Evolutionary conservation across 2,329 filamentous ascomycete species (phyloP), one percentile per base, ranked within the genome.

Genomic region (Penicillium sp.): DNA sequence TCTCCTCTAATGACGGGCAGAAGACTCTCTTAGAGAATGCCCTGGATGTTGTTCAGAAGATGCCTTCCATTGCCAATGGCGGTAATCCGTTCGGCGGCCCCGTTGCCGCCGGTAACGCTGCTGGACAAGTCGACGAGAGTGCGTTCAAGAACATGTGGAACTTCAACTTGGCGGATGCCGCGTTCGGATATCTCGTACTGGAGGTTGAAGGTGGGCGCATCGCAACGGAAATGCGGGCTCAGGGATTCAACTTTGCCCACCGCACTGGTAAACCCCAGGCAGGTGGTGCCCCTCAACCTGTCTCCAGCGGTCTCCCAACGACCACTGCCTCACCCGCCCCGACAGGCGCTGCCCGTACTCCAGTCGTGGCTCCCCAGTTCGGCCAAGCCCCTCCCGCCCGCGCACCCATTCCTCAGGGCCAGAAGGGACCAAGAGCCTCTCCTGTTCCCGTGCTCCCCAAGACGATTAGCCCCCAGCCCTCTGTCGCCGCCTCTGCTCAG

Each of bases 61-160:
- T 98, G 93, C 93, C 93, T 10, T 85, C 83, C 12, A 90, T 89
- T 32, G 93, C 93, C 33, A 94, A 91, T 53, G 93, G 93, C 48
- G 93, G 93, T 21, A 97, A 97, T 68, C 93, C 93, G 6, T 98
- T 98, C 64, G 93, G 93, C 39, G 91, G 91, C 13, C 87, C 88
- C 28, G 81, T 84, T 46, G 81, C 83, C 43, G 86, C 85, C 34
- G 83, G 77, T 35, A 75, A 73, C 59, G 75, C 82, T 44, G 84
- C 88, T 44, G 93, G 93, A 29, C 87, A 95, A 64, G 89, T 98
- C 17, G 93, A 98, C 56, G 93, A 98, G 75, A 96, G 90, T 63
- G 93, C 93, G 1, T 98, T 98, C 80, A 98, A 98, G 77, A 98
- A 98, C 69, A 97, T 97, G 93, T 98, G 93, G 93, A 98, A 98